Evolutionary conservation across 2,329 filamentous ascomycete genomes (phyloP).

Genomic region (Cercospora canescens): DNA sequence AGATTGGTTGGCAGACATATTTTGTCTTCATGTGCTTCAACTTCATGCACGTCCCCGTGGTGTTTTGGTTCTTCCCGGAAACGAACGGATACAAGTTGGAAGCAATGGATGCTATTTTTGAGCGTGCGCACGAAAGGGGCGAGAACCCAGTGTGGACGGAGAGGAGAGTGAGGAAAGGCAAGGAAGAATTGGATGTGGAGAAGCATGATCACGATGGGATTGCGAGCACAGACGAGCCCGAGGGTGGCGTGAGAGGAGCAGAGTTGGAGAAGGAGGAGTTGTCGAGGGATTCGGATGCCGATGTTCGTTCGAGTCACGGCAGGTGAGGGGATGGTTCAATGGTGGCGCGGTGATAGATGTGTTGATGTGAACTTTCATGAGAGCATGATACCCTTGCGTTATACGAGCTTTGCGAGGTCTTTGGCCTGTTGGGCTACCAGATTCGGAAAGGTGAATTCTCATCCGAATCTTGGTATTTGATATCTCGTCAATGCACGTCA

Average conservation of each 20-base stretch:
- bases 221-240: slow-evolving; percentile 15
- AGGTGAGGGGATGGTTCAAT: background rate
- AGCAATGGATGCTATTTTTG: slow-evolving; percentile 27
- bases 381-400: background rate
- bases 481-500: background rate
- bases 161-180: slow-evolving; percentile 25
- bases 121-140: slow-evolving; percentile 21
- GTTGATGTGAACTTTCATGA: background rate
- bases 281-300: slow-evolving; percentile 7
- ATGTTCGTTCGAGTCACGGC: slow-evolving; percentile 1
- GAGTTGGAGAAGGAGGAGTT: slow-evolving; percentile 22
- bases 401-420: background rate
- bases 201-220: slow-evolving; percentile 12
- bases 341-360: too few species aligned
- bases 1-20: slow-evolving; percentile 40
- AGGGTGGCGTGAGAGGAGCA: slow-evolving; percentile 15
- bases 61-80: slow-evolving; percentile 47
- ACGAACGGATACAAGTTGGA: slow-evolving; percentile 24
- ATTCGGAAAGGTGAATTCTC: background rate
- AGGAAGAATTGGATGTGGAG: slow-evolving; percentile 24
- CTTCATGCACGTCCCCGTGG: slow-evolving; percentile 10
- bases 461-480: background rate
- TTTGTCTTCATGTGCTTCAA: slow-evolving; percentile 47
- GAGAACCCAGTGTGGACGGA: slow-evolving; percentile 33
- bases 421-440: background rate